These are phyloP conservation scores for Rhodotorula sp. DNA, from an alignment of 1,284 basidiomycete species.

Conservation along the genomic window DNA sequence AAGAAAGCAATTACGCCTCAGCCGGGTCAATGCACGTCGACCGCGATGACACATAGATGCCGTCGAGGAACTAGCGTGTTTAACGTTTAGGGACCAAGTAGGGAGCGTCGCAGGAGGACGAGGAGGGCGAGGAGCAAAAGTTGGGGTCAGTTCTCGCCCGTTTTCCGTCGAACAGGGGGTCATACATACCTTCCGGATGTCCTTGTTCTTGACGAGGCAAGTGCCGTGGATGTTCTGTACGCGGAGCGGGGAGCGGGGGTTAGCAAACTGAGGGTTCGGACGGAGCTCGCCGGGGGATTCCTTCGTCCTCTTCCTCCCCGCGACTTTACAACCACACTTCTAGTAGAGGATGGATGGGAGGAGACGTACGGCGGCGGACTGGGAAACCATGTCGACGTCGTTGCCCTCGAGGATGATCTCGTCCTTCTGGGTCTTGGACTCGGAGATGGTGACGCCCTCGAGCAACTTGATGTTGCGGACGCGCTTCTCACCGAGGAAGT, in stretches of 20 bases:
- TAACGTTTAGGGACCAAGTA: not conserved
- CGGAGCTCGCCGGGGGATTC: too few species aligned
- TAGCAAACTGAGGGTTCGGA: too few species aligned
- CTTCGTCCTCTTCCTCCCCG: too few species aligned
- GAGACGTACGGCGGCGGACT: conserved; percentile 72
- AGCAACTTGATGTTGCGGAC: conserved; percentile 92
- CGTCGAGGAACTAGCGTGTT: not conserved
- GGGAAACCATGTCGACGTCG: conserved; percentile 92
- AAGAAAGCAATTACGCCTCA: too few species aligned
- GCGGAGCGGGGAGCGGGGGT: too few species aligned
- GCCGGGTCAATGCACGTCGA: too few species aligned
- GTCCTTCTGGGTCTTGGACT: conserved; percentile 96
- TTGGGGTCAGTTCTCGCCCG: too few species aligned
- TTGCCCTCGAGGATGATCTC: conserved; percentile 90
- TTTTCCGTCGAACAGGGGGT: too few species aligned
- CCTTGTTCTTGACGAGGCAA: conserved; percentile 93
- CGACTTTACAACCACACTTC: too few species aligned
- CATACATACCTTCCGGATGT: conserved; percentile 54
- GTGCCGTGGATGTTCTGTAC: too few species aligned
- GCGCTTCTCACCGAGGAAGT: conserved; percentile 57
- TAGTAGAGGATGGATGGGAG: too few species aligned
- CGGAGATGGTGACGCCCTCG: conserved; percentile 77
- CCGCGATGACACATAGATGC: not conserved
- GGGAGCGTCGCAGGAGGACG: not conserved
- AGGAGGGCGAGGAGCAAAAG: too few species aligned